Conservation (phyloP, 371 early-diverging fungal genomes). For the Phascolomyces articulosus region DNA sequence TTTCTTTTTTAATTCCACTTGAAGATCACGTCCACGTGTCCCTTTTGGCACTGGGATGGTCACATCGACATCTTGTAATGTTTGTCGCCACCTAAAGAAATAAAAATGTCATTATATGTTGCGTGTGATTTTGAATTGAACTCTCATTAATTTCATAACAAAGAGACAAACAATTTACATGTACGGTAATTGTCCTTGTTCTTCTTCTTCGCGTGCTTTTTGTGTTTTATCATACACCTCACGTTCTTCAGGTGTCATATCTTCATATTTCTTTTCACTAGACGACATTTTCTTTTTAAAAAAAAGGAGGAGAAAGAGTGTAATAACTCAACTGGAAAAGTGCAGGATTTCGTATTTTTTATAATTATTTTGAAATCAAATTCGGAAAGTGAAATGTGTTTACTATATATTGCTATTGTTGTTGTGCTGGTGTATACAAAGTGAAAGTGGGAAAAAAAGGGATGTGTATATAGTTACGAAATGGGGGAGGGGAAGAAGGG, state of each 20-base stretch:
- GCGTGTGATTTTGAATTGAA: background rate
- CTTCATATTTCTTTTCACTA: slow-evolving; percentile 22
- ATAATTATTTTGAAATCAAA: background rate
- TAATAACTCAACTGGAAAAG: no score
- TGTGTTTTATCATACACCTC: slow-evolving; percentile 37
- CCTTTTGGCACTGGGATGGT: slow-evolving; percentile 78
- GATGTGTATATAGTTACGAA: no score
- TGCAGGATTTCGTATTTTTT: background rate
- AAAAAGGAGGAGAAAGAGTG: no score
- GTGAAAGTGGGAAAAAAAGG: no score
- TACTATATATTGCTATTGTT: no score
- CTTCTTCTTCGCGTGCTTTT: slow-evolving; percentile 37
- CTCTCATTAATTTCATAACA: background rate
- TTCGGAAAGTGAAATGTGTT: no score
- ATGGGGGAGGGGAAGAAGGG: no score
- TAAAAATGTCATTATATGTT: background rate
- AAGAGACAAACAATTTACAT: slow-evolving; percentile 24
- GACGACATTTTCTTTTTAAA: background rate
- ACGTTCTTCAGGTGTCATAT: slow-evolving; percentile 42
- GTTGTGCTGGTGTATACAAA: no score
- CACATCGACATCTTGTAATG: slow-evolving; percentile 84
- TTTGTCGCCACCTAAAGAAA: slow-evolving; percentile 75
- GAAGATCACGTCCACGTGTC: slow-evolving; percentile 72
- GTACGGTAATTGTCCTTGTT: slow-evolving; percentile 63
- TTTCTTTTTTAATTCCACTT: slow-evolving; percentile 70